Evolutionary conservation across 1,139 yeast species (phyloP).

Genomic region (Wickerhamomyces sp.): DNA sequence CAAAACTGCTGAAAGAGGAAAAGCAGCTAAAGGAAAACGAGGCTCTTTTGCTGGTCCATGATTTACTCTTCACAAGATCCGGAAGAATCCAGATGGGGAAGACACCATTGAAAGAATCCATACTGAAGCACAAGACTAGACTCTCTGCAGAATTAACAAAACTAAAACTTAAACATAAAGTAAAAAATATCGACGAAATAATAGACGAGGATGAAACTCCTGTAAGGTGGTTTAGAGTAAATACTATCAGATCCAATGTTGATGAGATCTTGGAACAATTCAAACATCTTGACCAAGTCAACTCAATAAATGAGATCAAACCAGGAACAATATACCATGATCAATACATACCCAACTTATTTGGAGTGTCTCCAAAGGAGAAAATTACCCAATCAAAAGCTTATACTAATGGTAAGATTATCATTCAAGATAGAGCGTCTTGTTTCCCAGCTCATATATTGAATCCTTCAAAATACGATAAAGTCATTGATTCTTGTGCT

Average conservation of each 20-base stretch:
- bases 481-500: slow-evolving; percentile 88
- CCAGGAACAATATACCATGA: slow-evolving; percentile 68
- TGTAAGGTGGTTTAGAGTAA: slow-evolving; percentile 83
- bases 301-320: slow-evolving; percentile 40
- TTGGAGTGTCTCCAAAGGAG: slow-evolving; percentile 76
- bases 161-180: slow-evolving; percentile 61
- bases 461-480: slow-evolving; percentile 47
- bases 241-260: slow-evolving; percentile 44
- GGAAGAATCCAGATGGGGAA: slow-evolving; percentile 90
- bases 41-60: slow-evolving; percentile 70
- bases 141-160: slow-evolving; percentile 78
- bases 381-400: slow-evolving; percentile 60
- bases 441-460: slow-evolving; percentile 92
- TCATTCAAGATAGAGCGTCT: slow-evolving; percentile 94
- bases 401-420: slow-evolving; percentile 70
- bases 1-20: slow-evolving; percentile 52
- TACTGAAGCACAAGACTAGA: slow-evolving; percentile 73
- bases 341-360: slow-evolving; percentile 64
- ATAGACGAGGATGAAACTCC: slow-evolving; percentile 69
- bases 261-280: slow-evolving; percentile 42
- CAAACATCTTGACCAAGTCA: slow-evolving; percentile 44
- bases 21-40: slow-evolving; percentile 39
- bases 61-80: slow-evolving; percentile 65
- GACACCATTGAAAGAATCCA: slow-evolving; percentile 78
- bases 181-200: slow-evolving; percentile 37